phyloP scores from a whole-genome alignment of 768 basidiomycete genomes.

The Boletellus sp. region DNA sequence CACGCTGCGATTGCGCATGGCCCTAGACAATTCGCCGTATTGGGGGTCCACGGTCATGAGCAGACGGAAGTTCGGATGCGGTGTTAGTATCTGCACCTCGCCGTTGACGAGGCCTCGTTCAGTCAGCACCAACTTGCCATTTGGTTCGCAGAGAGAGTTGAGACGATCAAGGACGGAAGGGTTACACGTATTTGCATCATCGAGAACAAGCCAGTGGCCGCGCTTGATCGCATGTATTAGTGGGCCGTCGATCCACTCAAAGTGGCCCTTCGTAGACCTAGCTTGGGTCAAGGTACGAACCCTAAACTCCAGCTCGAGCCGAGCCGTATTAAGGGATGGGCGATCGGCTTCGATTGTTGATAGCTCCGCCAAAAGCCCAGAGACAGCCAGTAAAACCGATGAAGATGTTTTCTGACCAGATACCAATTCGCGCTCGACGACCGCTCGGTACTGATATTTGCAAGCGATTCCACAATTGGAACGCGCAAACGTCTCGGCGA shows the following conservation, averaged over 20 bases:
- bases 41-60: conserved; percentile 93
- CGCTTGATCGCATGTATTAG: conserved; percentile 79
- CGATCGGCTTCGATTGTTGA: conserved; percentile 11
- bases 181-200: conserved; percentile 91
- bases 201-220: conserved; percentile 88
- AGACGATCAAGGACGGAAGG: conserved; percentile 94
- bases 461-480: conserved; percentile 23
- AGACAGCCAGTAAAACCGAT: conserved; percentile 24
- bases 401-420: conserved; percentile 14
- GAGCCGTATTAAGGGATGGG: conserved; percentile 9
- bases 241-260: conserved; percentile 96
- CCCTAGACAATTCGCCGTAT: conserved; percentile 90
- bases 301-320: conserved; percentile 15
- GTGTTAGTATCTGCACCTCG: conserved; percentile 64
- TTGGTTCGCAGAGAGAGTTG: conserved; percentile 90
- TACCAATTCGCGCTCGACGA: conserved; percentile 16
- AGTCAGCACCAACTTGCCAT: conserved; percentile 79
- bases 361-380: conserved; percentile 29
- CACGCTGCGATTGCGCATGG: conserved; percentile 96
- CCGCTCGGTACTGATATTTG: conserved; percentile 12
- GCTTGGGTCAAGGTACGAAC: conserved; percentile 22
- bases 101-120: conserved; percentile 86
- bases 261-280: conserved; percentile 46
- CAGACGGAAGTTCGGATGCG: conserved; percentile 86
- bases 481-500: conserved; percentile 40